Base-by-base conservation (phyloP, 768 basidiomycete species). In the Russula foetens region DNA sequence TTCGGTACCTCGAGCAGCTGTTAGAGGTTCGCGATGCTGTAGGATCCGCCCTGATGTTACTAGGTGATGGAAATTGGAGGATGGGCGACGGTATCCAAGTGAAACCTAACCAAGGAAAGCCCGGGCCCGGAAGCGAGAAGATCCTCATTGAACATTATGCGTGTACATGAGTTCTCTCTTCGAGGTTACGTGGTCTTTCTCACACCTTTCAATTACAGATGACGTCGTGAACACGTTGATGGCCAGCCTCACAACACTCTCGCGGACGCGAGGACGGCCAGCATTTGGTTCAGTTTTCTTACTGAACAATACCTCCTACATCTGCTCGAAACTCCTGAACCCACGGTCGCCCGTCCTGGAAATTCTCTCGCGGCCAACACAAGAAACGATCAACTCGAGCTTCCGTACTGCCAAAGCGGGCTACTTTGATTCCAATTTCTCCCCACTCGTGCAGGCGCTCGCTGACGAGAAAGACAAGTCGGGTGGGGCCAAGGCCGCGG, bases 41-140 rank as follows among this genome's bases (percentile, higher is more conserved):
- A 11, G 80, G 80, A 1, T 76, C 86, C 1, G 84, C 85, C 0
- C 74, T 92, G 39, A 69, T 83, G 43, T 81, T 84, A 2, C 79
- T 93, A 0, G 91, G 91, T 0, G 90, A 93, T 61, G 91, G 91
- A 11, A 92, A 92, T 65, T 92, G 91, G 91, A 89, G 83, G 72
- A 92, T 93, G 90, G 91, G 91, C 4, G 89, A 90, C 62, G 90
- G 89, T 6, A 78, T 88, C 23, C 78, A 79, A 66, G 82, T 86
- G 7, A 83, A 81, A 65, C 69, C 68, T 2, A 63, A 71, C 7
- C 50, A 54, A 39, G 63, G 54, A 19, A 81, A 81, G 56, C 64
- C 74, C 1, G 75, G 74, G 4, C 85, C 83, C 31, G 76, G 76
- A 11, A 84, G 84, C 57, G 84, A 86, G 66, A 73, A 72, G 41